Evolutionary conservation across 2,329 filamentous ascomycete species (phyloP), one percentile per base, ranked within the genome.

Genomic region (Lecanosticta acicola): DNA sequence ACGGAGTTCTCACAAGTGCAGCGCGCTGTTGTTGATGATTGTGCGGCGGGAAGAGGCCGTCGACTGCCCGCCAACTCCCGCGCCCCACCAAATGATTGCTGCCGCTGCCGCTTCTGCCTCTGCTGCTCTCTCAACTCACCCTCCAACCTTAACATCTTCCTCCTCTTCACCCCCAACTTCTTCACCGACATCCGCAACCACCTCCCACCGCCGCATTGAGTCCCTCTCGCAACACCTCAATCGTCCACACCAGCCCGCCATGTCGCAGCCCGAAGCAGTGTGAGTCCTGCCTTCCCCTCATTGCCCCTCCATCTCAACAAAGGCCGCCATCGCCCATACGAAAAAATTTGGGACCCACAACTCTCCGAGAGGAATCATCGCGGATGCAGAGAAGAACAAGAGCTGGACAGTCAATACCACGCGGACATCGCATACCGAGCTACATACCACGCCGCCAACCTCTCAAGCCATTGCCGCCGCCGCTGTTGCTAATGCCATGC

Each of bases 261-360:
- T 57, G 54, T 53, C 52, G 26, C 21, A 32, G 18, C 39, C 35
- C 41, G 50, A 55, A 44, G 37, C 54, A 43, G 54, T 57, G 54
- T 57, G 47, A 51, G 52, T 55, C 32, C 11, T 33, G 26, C 39
- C 44, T 21, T 43, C 40, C 42, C 32, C 14, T 10, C 21, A 19
- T 26, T 19, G 32, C 43, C 49, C 35, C 46, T 32, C 44, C 43
- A 14, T 41, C 42, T 39, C 41, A 17, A 21, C 29, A 34, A 41
- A 29, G 32, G 35, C 39, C 39, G 24, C 26, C 34, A 35, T 4
- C 29, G 21, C 32, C 34, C 20, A 32, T 32, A 33, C 33, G 13
- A 33, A 32, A 49, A 41, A 38, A 45, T 49, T 44, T 49, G 43
- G 37, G 45, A 17, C n/a, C 24, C 24, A 29, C 24, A 5, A 11